Percentiles rank a stretch among this genome's conserved stretches.
Conservation (phyloP, 1,284 basidiomycete species). For the Trametes sp. region DNA sequence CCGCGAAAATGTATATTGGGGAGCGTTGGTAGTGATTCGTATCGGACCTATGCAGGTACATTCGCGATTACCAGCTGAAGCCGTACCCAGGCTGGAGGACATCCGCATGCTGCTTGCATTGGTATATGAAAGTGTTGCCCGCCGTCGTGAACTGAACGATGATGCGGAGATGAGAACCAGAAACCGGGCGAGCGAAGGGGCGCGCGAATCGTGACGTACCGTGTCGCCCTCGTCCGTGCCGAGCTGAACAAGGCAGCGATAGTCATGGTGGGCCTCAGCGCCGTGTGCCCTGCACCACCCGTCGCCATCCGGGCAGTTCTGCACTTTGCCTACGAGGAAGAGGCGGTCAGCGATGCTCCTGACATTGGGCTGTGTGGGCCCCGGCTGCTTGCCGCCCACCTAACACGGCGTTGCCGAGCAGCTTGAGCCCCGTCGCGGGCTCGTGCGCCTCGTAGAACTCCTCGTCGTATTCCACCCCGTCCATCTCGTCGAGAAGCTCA, state of each 20-base stretch:
- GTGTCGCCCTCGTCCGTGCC: conserved; percentile 13
- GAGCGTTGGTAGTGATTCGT: no score
- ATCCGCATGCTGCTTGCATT: conserved; percentile 15
- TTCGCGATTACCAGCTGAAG: neutral
- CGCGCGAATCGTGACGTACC: neutral
- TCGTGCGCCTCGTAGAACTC: conserved; percentile 10
- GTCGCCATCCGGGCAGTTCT: neutral
- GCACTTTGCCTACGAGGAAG: no score
- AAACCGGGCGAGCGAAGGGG: neutral
- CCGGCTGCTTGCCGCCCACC: neutral
- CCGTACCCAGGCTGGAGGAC: conserved; percentile 2
- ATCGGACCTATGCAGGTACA: no score
- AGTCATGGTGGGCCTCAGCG: neutral
- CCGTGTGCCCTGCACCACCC: neutral
- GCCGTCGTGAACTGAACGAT: neutral
- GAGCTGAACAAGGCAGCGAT: conserved; percentile 21
- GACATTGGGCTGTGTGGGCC: no score
- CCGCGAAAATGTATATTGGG: no score
- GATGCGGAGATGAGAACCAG: neutral
- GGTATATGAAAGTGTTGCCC: conserved; percentile 19
- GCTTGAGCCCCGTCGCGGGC: conserved; percentile 16
- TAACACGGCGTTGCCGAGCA: conserved; percentile 17
- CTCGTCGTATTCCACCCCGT: conserved; percentile 1
- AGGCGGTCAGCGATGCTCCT: no score
- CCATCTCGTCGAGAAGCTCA: conserved; percentile 2